Evolutionary conservation across 75 land plant genomes (phyloP), one percentile per base, ranked within the genome.

Genomic region (Isoetes taiwanensis): DNA sequence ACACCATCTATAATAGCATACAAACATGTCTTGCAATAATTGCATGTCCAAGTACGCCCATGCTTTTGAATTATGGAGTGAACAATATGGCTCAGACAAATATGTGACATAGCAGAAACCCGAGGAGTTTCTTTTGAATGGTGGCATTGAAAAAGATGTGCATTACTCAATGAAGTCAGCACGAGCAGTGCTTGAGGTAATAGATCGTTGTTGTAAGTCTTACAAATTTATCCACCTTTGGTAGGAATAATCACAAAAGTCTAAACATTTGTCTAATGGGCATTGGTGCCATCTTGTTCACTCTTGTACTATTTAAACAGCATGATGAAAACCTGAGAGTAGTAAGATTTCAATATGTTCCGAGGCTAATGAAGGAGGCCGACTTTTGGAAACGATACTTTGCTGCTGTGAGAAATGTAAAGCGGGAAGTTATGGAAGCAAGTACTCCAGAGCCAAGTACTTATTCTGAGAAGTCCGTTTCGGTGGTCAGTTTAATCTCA

Each of bases 301-400:
- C 43, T 33, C 40, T 33, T 32, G 2, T 32, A 3, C 8, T 60
- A 6, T 34, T 3, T 1, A 10, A 40, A 48, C 68, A 71, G 73
- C 16, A 29, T 58, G 68, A 71, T 53, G 53, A 71, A 33, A 63
- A 39, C 28, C 43, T 71, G 40, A 42, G 52, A 59, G 54, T 58
- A 30, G 46, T 71, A 6, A 33, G 62, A 28, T 64, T 64, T 29
- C 58, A 50, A 23, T 52, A 57, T 53, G 73, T 71, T 30, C 73
- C 73, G 29, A 64, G 58, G 59, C 41, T 54, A 30, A 64, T 71
- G 73, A 57, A 64, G 57, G 73, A 71, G 68, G 54, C 58, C 27
- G 68, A 71, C n/a, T 71, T 71, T 39, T 71, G 73, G 73, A 67
- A 53, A 29, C 69, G 62, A 14, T 71, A 64, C 62, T 64, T 64